Evolutionary conservation across 2,329 filamentous ascomycete genomes (phyloP).

Genomic region (Byssothecium circinans): DNA sequence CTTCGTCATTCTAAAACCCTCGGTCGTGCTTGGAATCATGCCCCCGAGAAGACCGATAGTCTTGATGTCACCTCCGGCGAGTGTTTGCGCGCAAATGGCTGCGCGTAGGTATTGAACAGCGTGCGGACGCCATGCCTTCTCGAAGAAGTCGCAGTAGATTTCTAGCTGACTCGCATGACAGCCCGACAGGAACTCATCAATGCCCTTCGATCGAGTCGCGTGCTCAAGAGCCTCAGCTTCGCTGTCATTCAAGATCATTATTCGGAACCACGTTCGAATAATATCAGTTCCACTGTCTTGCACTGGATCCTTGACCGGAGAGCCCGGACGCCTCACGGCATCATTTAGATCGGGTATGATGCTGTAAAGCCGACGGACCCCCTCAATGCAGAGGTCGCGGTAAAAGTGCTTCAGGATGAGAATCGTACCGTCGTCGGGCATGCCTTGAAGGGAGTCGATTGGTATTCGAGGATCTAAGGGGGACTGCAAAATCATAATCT

Average conservation of each 20-base stretch:
- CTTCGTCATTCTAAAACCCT: constrained; percentile 28
- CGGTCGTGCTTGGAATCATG: constrained; percentile 26
- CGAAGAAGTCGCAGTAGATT: constrained; percentile 33
- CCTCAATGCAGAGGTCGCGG: constrained; percentile 24
- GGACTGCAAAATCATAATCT: constrained; percentile 27
- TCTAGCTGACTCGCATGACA: constrained; percentile 32
- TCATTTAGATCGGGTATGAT: constrained; percentile 31
- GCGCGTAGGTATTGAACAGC: constrained; percentile 31
- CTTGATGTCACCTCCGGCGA: constrained; percentile 30
- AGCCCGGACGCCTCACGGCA: not conserved
- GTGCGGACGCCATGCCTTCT: constrained; percentile 33
- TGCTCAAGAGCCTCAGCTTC: constrained; percentile 25
- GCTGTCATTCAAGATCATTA: constrained; percentile 35
- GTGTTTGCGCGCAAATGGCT: constrained; percentile 30
- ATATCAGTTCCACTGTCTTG: constrained; percentile 27
- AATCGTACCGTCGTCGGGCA: constrained; percentile 31
- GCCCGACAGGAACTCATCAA: constrained; percentile 23
- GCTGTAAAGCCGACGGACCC: constrained; percentile 23
- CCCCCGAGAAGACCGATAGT: constrained; percentile 27
- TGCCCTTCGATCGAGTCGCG: constrained; percentile 25
- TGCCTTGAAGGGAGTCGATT: constrained; percentile 18
- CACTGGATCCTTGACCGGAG: constrained; percentile 3
- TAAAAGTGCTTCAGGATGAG: constrained; percentile 33
- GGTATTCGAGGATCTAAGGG: constrained; percentile 26
- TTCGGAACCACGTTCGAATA: constrained; percentile 31